Evolutionary conservation across 768 basidiomycete genomes (phyloP).

Genomic region (Pleurotus tuoliensis): DNA sequence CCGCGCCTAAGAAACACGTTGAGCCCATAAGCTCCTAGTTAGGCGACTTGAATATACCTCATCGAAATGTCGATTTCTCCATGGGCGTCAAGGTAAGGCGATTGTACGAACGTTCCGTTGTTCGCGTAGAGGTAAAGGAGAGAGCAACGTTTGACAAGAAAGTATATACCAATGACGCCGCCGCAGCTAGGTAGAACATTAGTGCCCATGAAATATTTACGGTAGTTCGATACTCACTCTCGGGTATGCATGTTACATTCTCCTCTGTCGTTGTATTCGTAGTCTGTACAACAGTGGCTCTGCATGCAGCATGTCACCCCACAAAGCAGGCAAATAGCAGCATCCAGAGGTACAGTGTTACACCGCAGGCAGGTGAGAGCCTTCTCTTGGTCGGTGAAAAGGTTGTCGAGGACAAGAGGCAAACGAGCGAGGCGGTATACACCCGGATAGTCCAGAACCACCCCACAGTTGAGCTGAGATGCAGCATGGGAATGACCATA

Average conservation of each 20-base stretch:
- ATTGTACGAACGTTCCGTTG: slow-evolving; percentile 83
- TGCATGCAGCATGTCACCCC: slow-evolving; percentile 86
- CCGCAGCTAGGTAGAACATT: slow-evolving; percentile 61
- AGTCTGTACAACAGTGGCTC: slow-evolving; percentile 86
- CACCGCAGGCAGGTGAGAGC: slow-evolving; percentile 74
- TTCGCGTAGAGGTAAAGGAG: slow-evolving; percentile 84
- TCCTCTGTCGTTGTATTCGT: slow-evolving; percentile 61
- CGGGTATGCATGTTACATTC: slow-evolving; percentile 96
- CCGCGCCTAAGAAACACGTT: slow-evolving; percentile 56
- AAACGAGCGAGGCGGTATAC: slow-evolving; percentile 81
- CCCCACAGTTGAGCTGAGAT: slow-evolving; percentile 75
- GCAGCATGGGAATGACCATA: slow-evolving; percentile 79
- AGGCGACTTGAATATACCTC: slow-evolving; percentile 53
- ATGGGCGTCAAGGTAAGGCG: slow-evolving; percentile 92
- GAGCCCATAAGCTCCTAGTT: not conserved
- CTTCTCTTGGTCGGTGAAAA: slow-evolving; percentile 75
- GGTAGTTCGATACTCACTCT: slow-evolving; percentile 58
- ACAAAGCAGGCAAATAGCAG: slow-evolving; percentile 90
- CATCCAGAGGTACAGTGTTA: slow-evolving; percentile 73
- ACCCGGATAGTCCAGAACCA: slow-evolving; percentile 77
- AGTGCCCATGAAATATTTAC: not conserved
- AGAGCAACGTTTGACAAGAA: slow-evolving; percentile 89
- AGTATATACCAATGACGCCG: slow-evolving; percentile 84
- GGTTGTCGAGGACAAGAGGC: slow-evolving; percentile 76
- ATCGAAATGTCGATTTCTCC: slow-evolving; percentile 92